Evolutionary conservation across 2,329 filamentous ascomycete species (phyloP).

Genomic region (Pseudogymnoascus sp.): DNA sequence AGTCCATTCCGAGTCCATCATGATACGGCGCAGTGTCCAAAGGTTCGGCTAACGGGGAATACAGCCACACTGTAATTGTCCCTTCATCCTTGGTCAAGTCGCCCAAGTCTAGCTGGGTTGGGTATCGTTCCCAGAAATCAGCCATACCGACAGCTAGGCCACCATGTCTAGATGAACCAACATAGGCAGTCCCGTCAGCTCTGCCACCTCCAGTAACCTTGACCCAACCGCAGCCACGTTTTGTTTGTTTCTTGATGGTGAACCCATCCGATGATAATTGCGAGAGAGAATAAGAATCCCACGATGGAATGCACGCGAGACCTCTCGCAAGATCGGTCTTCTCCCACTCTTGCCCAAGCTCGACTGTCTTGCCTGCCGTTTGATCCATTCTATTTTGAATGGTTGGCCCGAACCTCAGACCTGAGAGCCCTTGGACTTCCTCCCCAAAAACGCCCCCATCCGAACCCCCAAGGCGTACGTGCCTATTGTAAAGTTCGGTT

Average conservation of each 20-base stretch:
- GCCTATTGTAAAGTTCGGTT: background rate
- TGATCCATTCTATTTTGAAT: constrained; percentile 15
- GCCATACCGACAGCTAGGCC: constrained; percentile 50
- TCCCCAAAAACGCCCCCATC: constrained; percentile 28
- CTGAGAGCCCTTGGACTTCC: constrained; percentile 28
- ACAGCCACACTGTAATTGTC: constrained; percentile 51
- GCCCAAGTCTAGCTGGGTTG: constrained; percentile 47
- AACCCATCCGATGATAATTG: constrained; percentile 55
- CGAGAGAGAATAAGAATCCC: constrained; percentile 49
- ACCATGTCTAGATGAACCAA: constrained; percentile 48
- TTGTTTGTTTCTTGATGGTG: constrained; percentile 51
- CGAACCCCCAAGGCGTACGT: constrained; percentile 16
- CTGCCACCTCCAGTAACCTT: constrained; percentile 49
- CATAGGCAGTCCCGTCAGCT: constrained; percentile 48
- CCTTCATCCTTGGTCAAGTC: constrained; percentile 42
- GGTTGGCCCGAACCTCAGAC: constrained; percentile 9
- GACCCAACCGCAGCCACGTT: constrained; percentile 48
- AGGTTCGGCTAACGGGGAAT: constrained; percentile 47
- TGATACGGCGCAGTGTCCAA: constrained; percentile 51
- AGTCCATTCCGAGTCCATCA: constrained; percentile 47
- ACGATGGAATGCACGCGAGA: constrained; percentile 44
- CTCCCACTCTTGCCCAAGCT: constrained; percentile 7
- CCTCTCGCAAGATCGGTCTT: constrained; percentile 5
- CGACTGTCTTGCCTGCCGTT: constrained; percentile 4
- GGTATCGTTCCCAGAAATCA: constrained; percentile 59